Evolutionary conservation across 2,329 filamentous ascomycete species (phyloP).

Genomic region (Dactylellina parvicollis): DNA sequence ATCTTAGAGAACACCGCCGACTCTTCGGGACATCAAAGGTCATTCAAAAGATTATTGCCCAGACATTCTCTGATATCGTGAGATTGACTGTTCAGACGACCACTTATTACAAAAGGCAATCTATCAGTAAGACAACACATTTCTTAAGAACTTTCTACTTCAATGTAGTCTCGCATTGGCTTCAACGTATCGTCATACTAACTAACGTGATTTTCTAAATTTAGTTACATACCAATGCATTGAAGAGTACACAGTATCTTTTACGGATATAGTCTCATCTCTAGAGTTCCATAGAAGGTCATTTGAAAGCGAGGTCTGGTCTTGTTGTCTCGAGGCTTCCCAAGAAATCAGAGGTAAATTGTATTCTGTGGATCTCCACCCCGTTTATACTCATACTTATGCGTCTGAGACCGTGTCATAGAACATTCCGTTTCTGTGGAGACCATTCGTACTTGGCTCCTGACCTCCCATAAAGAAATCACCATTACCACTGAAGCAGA

Average conservation of each 20-base stretch:
- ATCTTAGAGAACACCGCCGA: conserved; percentile 18
- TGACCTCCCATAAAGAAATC: conserved; percentile 18
- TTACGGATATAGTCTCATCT: conserved; percentile 8
- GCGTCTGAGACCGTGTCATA: background rate
- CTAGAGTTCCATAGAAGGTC: conserved; percentile 12
- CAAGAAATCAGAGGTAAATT: conserved; percentile 17
- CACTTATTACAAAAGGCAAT: conserved; percentile 20
- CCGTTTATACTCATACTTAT: background rate
- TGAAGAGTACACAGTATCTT: conserved; percentile 18
- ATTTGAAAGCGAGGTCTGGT: conserved; percentile 24
- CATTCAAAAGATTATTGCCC: conserved; percentile 22
- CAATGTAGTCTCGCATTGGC: too few species aligned
- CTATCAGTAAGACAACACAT: conserved; percentile 10
- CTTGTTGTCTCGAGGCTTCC: conserved; percentile 19
- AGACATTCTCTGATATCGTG: conserved; percentile 25
- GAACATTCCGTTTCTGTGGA: conserved; percentile 28
- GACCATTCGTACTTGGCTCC: conserved; percentile 29
- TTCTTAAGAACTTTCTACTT: background rate
- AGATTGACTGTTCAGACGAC: conserved; percentile 26
- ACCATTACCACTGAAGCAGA: conserved; percentile 26
- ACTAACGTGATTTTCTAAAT: background rate
- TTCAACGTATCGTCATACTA: too few species aligned
- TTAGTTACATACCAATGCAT: conserved; percentile 20
- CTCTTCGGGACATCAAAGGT: conserved; percentile 24
- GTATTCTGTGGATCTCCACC: background rate